Percentiles rank a stretch among this genome's conserved stretches.
Conservation (phyloP, 306 rosid genomes). For the Glycyrrhiza uralensis region DNA sequence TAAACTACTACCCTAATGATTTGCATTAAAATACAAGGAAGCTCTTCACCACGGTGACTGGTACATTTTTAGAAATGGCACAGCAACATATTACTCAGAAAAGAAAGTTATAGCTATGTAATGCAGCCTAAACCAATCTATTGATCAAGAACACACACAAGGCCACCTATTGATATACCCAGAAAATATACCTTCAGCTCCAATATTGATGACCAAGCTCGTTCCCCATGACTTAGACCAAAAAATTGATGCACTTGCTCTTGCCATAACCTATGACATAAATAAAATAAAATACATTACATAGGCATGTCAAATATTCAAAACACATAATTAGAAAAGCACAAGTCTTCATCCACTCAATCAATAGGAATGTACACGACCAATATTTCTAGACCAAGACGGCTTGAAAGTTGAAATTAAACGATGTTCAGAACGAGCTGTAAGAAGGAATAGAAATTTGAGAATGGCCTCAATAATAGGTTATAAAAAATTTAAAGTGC, state of each 20-base stretch:
- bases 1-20: background rate
- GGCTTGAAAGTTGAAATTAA: background rate
- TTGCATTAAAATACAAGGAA: conserved; percentile 1
- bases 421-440: background rate
- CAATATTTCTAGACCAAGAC: conserved; percentile 24
- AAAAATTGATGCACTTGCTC: conserved; percentile 59
- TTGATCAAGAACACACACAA: background rate
- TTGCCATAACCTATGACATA: conserved; percentile 66
- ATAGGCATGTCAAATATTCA: conserved; percentile 15
- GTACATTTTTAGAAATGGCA: background rate
- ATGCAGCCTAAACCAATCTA: conserved; percentile 18
- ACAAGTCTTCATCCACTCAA: background rate
- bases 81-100: background rate
- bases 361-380: background rate
- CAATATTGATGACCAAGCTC: conserved; percentile 58
- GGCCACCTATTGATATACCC: background rate
- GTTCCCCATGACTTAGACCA: conserved; percentile 36
- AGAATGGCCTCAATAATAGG: background rate
- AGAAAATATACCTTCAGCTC: conserved; percentile 63
- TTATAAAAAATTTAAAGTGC: conserved; percentile 2
- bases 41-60: background rate
- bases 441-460: background rate
- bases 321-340: background rate
- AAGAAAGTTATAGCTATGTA: background rate
- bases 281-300: conserved; percentile 25